Evolutionary conservation across 768 basidiomycete genomes (phyloP), one percentile per base, ranked within the genome.

Genomic region (Leucocoprinus sp.): DNA sequence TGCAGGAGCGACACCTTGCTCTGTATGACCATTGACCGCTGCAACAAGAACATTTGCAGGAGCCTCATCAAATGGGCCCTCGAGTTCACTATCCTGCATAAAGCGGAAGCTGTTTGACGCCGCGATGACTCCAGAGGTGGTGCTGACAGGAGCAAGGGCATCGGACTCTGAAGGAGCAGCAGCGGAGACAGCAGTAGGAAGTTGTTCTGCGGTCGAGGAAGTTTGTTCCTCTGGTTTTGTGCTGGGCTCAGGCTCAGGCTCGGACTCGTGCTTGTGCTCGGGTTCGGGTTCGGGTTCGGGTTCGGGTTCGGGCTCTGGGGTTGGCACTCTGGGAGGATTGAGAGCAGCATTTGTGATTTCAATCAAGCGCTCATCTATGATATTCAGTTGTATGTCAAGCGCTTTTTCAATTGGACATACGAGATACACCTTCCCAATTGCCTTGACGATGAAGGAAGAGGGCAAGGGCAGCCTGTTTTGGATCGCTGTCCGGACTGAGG

Each of bases 31-130:
- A 29, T 72, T 8, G 5, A 9, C 23, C 18, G 26, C 70, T 19
- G 64, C 61, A 4, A 51, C 56, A 15, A 71, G 52, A 8, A 75
- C 72, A 73, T 74, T 80, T 55, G 81, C 80, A 6, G 66, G 67
- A 22, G 57, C 68, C 17, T 75, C 67, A 45, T 80, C 78, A 26
- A 76, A 73, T 8, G 69, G 37, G 0, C 69, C 58, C 50, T 85
- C 86, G 27, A 89, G 68, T 55, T 90, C 87, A 59, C 86, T 88
- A 48, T 74, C 82, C 61, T 87, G 81, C 67, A 91, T 83, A 61
- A 90, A 91, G 55, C 75, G 77, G 71, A 88, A 82, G 62, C 79
- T 75, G 45, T 71, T 70, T 0, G 79, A 66, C 5, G 63, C 58
- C 53, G 62, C 60, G 54, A 62, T 56, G 38, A 50, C 54, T 21